Evolutionary conservation across 176 grass and related monocot species (phyloP), one percentile per base, ranked within the genome.

Genomic region (Oropetium thomaeum): DNA sequence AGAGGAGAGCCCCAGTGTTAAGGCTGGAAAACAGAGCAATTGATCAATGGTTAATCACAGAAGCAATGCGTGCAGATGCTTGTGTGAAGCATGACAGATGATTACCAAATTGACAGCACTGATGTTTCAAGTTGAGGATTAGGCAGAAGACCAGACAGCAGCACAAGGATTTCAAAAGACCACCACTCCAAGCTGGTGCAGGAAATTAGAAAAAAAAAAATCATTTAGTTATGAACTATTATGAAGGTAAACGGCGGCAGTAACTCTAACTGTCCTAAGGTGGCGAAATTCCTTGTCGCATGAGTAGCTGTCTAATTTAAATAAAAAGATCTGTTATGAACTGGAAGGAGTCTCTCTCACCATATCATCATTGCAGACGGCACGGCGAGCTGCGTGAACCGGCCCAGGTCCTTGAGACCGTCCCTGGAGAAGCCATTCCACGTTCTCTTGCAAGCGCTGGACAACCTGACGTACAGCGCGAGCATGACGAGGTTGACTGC

Each of bases 141-240:
- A 0, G 82, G 75, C 48, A 85, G 68, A 17, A 85, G 82, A 5
- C 82, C 82, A 5, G 82, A 84, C 10, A 84, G 28, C 1, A 84
- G 58, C 57, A 84, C 74, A 44, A 84, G 74, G 20, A 78, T 20
- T 39, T 85, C 82, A 79, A 85, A 85, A 4, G 82, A 85, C 82
- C 82, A 85, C 82, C 82, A 85, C 25, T 79, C 82, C 74, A 85
- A 58, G 49, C 82, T 85, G 75, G 42, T 4, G 5, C 2, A 61
- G 44, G 2, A n/a, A n/a, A n/a, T n/a, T n/a, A 10, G 1, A 12
- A 3, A 31, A 38, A n/a, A 22, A 8, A 0, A 1, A 52, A 6
- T 52, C 7, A 52, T 6, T 52, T 7, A n/a, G n/a, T n/a, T n/a
- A n/a, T n/a, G n/a, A n/a, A n/a, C n/a, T n/a, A n/a, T n/a, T n/a